phyloP scores from a whole-genome alignment of 208 protist species.

The Sergeia podlipaevii region DNA sequence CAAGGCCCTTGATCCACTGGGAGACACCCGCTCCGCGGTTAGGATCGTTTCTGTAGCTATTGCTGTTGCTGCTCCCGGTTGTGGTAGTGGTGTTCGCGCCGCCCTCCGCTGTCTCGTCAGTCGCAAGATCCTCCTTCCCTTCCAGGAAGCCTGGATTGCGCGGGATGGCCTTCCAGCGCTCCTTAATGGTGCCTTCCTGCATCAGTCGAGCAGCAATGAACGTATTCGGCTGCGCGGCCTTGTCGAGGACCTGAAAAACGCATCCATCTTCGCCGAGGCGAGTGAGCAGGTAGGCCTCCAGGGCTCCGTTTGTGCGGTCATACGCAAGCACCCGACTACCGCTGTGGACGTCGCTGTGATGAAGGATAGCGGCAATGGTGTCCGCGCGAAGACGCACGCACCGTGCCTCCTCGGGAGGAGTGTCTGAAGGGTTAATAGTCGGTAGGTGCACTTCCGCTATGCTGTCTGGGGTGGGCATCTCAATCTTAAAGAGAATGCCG shows the following conservation, averaged over 20 bases:
- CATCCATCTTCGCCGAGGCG: conserved; percentile 58
- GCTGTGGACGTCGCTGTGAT: conserved; percentile 81
- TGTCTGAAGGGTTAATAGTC: conserved; percentile 75
- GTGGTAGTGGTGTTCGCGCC: background rate
- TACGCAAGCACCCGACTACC: conserved; percentile 73
- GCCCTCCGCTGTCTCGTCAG: conserved; percentile 22
- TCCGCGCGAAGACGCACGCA: conserved; percentile 76
- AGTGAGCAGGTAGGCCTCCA: conserved; percentile 66
- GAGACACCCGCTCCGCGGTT: conserved; percentile 18
- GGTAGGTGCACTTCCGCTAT: conserved; percentile 75
- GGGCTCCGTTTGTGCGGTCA: conserved; percentile 79
- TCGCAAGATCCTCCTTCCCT: conserved; percentile 23
- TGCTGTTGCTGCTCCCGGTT: background rate
- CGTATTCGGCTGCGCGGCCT: conserved; percentile 69
- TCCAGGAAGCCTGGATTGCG: conserved; percentile 66
- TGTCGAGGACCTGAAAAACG: conserved; percentile 83
- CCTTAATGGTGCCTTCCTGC: conserved; percentile 47
- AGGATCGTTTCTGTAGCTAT: too few relatives aligned
- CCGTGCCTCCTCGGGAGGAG: conserved; percentile 51
- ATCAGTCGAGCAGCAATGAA: conserved; percentile 54
- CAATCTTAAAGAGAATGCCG: conserved; percentile 80
- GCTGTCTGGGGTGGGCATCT: conserved; percentile 65
- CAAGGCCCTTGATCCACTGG: conserved; percentile 75
- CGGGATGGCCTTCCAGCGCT: conserved; percentile 84
- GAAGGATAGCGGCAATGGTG: conserved; percentile 79